Evolutionary conservation across 768 basidiomycete species (phyloP).

Genomic region (Mycena capillaripes): DNA sequence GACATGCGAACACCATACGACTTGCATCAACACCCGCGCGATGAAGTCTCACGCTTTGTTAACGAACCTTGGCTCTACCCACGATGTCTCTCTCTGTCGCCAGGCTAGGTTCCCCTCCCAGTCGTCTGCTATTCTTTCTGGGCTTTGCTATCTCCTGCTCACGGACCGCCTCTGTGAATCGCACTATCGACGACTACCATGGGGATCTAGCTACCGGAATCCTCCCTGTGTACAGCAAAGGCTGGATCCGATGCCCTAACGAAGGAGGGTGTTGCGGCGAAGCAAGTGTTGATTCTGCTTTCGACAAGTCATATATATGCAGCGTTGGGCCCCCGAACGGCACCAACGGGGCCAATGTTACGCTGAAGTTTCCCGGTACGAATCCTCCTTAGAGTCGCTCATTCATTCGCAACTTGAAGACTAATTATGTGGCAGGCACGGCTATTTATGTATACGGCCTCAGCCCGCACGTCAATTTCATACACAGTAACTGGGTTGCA

Average conservation of each 20-base stretch:
- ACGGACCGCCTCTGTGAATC: not conserved
- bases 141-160: not conserved
- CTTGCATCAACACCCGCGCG: not conserved
- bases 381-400: not conserved
- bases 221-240: not conserved
- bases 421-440: not conserved
- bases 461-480: not conserved
- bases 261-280: not conserved
- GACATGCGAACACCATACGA: not conserved
- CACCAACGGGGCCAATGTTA: not conserved
- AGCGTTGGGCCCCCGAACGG: not conserved
- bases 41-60: not conserved
- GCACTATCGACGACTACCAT: not conserved
- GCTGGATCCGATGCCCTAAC: not conserved
- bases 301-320: not conserved
- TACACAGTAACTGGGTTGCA: not conserved
- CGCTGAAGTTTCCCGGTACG: not conserved
- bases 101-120: not conserved
- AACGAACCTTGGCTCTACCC: not conserved
- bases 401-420: not conserved
- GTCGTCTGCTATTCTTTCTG: not conserved
- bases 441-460: not conserved
- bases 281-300: not conserved
- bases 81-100: not conserved
- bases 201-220: not conserved